A percentile compares a stretch with the other conserved stretches of the same genome.
phyloP scores from a whole-genome alignment of 2,329 filamentous ascomycete species.

The Penicillium sp. region DNA sequence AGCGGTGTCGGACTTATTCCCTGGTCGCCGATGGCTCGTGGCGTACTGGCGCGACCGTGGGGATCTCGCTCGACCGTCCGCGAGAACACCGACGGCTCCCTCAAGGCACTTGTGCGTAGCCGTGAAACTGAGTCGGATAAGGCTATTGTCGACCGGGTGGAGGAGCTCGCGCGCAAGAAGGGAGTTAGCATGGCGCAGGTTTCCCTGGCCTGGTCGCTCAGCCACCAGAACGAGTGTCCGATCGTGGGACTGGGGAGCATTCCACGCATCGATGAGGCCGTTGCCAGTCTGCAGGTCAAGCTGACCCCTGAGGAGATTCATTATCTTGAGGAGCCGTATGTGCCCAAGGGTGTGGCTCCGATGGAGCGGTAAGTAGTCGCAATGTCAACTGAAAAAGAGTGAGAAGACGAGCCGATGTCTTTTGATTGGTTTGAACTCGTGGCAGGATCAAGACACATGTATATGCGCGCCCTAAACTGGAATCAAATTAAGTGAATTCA shows the following conservation, averaged over 20 bases:
- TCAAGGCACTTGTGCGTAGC: conserved; percentile 42
- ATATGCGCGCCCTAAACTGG: too few species aligned
- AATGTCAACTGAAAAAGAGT: neutral
- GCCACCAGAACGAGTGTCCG: conserved; percentile 53
- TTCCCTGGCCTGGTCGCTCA: conserved; percentile 61
- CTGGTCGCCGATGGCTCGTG: conserved; percentile 44
- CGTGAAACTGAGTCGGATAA: conserved; percentile 50
- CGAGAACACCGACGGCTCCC: conserved; percentile 45
- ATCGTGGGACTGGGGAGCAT: conserved; percentile 62
- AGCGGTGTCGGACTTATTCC: conserved; percentile 39
- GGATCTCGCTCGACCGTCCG: conserved; percentile 42
- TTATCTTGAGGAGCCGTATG: conserved; percentile 12
- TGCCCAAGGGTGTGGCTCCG: conserved; percentile 6
- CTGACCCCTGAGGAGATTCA: conserved; percentile 37
- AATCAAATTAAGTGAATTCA: too few species aligned
- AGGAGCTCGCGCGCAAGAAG: conserved; percentile 58
- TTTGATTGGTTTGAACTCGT: too few species aligned
- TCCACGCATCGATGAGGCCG: conserved; percentile 61
- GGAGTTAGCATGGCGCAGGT: conserved; percentile 63
- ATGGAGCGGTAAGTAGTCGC: conserved; percentile 5
- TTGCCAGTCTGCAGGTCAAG: conserved; percentile 46
- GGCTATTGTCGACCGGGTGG: conserved; percentile 54
- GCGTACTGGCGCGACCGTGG: conserved; percentile 49
- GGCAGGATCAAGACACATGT: too few species aligned
- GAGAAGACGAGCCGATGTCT: neutral